phyloP scores from a whole-genome alignment of 495 filamentous ascomycete genomes.

The Hyphodiscus hymeniophilus region DNA sequence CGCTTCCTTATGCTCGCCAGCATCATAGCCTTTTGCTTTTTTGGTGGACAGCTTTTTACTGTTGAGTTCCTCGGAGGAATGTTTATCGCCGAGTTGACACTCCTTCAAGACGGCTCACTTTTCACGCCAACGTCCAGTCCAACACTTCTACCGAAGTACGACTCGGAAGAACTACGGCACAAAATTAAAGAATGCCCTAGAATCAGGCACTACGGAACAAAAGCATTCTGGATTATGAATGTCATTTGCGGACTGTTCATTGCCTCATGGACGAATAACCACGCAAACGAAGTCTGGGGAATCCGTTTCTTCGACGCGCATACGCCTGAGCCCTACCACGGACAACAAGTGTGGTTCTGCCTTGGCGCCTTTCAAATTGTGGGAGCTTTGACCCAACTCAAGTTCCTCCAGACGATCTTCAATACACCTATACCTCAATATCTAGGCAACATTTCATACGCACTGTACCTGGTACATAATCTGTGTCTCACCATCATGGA shows the following conservation, averaged over 20 bases:
- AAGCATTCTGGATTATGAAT: constrained; percentile 23
- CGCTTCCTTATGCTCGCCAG: constrained; percentile 36
- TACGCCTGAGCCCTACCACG: constrained; percentile 29
- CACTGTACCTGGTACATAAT: constrained; percentile 50
- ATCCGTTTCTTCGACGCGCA: constrained; percentile 26
- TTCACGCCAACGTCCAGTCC: constrained; percentile 4
- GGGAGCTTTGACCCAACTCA: constrained; percentile 44
- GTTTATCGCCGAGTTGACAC: constrained; percentile 49
- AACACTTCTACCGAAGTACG: constrained; percentile 13
- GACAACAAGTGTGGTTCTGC: constrained; percentile 41
- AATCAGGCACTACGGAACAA: constrained; percentile 10
- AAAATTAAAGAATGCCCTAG: constrained; percentile 3
- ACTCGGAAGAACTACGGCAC: constrained; percentile 16
- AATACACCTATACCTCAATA: constrained; percentile 50
- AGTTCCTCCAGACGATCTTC: constrained; percentile 44
- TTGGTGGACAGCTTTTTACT: constrained; percentile 49
- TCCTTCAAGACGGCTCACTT: constrained; percentile 31
- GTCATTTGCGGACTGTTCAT: constrained; percentile 34
- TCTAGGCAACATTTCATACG: constrained; percentile 49
- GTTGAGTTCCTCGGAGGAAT: constrained; percentile 53
- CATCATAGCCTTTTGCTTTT: constrained; percentile 47
- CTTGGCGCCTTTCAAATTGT: constrained; percentile 49
- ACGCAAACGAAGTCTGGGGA: constrained; percentile 29
- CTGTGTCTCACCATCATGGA: constrained; percentile 42
- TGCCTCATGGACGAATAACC: constrained; percentile 34